These are phyloP conservation scores for Phlebiopsis flavidoalba DNA, from an alignment of 768 basidiomycete species.

Conservation along the genomic window DNA sequence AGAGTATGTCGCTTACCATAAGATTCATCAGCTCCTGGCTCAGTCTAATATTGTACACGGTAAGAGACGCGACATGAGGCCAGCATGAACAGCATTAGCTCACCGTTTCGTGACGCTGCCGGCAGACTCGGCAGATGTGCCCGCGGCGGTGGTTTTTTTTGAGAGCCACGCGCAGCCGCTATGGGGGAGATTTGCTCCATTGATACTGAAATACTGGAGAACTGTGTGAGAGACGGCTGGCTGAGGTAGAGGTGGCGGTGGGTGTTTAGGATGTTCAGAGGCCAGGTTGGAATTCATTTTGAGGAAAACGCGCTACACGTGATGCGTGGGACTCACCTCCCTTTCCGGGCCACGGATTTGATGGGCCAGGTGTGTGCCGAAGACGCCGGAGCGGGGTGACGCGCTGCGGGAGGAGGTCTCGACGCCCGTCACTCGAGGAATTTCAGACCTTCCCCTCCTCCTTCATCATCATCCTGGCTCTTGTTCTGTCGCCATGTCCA, in stretches of 20 bases:
- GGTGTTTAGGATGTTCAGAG: neutral
- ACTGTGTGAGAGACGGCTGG: neutral
- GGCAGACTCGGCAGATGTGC: slow-evolving; percentile 49
- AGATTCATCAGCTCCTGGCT: slow-evolving; percentile 84
- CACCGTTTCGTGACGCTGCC: slow-evolving; percentile 86
- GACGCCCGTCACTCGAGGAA: no score
- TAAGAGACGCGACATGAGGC: slow-evolving; percentile 2
- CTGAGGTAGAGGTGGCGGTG: neutral
- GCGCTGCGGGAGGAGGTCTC: neutral
- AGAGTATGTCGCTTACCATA: slow-evolving; percentile 52
- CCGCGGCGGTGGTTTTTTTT: slow-evolving; percentile 56
- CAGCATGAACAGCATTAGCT: slow-evolving; percentile 7
- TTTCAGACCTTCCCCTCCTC: neutral
- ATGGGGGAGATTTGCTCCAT: slow-evolving; percentile 77
- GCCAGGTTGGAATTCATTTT: slow-evolving; percentile 15
- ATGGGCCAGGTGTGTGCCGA: neutral
- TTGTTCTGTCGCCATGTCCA: slow-evolving; percentile 31
- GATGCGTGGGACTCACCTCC: slow-evolving; percentile 1
- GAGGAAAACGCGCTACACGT: slow-evolving; percentile 21
- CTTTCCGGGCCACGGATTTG: neutral
- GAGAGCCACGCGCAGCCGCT: slow-evolving; percentile 49
- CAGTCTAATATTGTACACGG: slow-evolving; percentile 38
- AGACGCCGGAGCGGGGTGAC: slow-evolving; percentile 1
- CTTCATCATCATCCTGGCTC: slow-evolving; percentile 11
- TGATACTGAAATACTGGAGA: neutral